Base-by-base conservation (phyloP, 2,329 filamentous ascomycete species). In the Blastomyces emzantsi region DNA sequence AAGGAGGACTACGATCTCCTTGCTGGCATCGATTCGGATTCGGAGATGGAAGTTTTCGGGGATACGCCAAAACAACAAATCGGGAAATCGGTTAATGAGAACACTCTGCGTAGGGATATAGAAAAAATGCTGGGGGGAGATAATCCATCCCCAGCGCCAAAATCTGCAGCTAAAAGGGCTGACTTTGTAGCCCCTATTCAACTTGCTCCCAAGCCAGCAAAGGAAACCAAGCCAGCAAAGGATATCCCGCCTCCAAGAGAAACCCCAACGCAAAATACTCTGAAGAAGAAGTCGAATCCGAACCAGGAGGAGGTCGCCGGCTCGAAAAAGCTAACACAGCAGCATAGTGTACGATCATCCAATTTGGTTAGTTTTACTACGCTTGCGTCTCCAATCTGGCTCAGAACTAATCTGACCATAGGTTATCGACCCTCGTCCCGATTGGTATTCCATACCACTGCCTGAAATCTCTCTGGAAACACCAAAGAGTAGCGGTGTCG, bases 371-470 rank as follows among this genome's bases (percentile, higher is more conserved):
- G 73, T 19, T 28, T 17, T 17, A 43, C 43, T 30, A 30, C 5
- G 2, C 22, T 33, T 62, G 0, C 5, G 1, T 39, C 22, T 57
- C 28, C 17, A 17, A 30, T 52, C 51, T 19, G 13, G 36, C n/a
- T 61, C 25, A 63, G 64, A 49, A 63, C 71, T 73, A 64, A 75
- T 64, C 62, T 55, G 41, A 62, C 61, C 49, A 49, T 72, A 87
- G 85, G 74, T 79, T 51, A 82, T 89, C 70, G 77, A 81, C 66
- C 85, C 86, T 61, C 81, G 85, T 69, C 82, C 87, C 25, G 87
- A 90, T 73, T 90, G 87, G 87, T 86, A 88, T 73, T 78, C 83
- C 41, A 80, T 81, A 62, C 74, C 81, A 66, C 77, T 89, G 51
- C 82, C 85, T 22, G 65, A 74, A n/a, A 74, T 88, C 45, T 75